These are phyloP conservation scores for Knufia petricola DNA, from an alignment of 2,329 filamentous ascomycete genomes.

Conservation along the genomic window DNA sequence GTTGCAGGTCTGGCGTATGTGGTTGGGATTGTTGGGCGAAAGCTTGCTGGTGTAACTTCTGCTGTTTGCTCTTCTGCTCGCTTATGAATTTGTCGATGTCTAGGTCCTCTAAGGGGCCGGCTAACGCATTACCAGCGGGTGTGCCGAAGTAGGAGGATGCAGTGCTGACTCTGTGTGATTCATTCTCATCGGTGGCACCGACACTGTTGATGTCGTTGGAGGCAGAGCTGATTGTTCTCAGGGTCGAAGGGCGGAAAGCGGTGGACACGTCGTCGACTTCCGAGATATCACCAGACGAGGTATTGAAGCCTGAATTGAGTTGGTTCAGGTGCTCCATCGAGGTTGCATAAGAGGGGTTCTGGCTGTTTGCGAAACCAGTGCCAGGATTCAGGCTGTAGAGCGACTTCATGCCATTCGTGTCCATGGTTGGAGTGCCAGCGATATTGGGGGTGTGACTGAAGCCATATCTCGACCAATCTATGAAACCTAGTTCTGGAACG, in stretches of 20 bases:
- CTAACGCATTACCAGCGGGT: conserved; percentile 33
- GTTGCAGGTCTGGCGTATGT: neutral
- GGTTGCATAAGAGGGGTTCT: conserved; percentile 39
- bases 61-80: conserved; percentile 17
- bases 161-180: conserved; percentile 33
- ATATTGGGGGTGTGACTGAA: conserved; percentile 18
- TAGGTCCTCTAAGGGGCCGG: conserved; percentile 32
- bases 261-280: conserved; percentile 37
- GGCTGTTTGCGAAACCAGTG: conserved; percentile 31
- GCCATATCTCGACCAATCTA: conserved; percentile 42
- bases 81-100: conserved; percentile 30
- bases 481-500: conserved; percentile 17
- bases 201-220: conserved; percentile 27
- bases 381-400: conserved; percentile 16
- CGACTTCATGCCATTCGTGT: conserved; percentile 3
- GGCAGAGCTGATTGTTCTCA: conserved; percentile 27
- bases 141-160: conserved; percentile 35
- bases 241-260: conserved; percentile 26
- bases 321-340: conserved; percentile 32
- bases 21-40: neutral
- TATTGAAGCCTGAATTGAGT: conserved; percentile 31
- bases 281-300: conserved; percentile 41
- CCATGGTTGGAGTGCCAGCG: conserved; percentile 10
- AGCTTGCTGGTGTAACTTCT: conserved; percentile 8
- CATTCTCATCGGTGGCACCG: conserved; percentile 31